Evolutionary conservation across 2,329 filamentous ascomycete genomes (phyloP).

Genomic region (Scorias spongiosa): DNA sequence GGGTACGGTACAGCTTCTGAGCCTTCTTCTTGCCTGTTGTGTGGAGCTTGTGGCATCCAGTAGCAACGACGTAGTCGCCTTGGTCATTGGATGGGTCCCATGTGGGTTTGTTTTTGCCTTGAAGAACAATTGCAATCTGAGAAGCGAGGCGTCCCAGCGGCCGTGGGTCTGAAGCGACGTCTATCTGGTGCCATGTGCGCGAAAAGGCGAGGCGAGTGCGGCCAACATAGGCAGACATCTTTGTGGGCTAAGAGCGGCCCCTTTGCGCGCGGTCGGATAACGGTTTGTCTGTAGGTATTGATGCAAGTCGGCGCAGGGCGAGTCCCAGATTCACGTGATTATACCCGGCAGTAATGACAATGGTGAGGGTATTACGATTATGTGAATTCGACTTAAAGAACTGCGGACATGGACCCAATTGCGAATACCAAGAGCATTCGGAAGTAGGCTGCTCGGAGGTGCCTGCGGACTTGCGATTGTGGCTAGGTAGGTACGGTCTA

Average conservation of each 20-base stretch:
- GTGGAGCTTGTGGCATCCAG: constrained; percentile 72
- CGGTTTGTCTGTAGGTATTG: no score
- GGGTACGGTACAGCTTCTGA: constrained; percentile 92
- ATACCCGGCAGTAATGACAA: no score
- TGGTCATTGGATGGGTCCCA: constrained; percentile 96
- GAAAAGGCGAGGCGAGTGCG: constrained; percentile 95
- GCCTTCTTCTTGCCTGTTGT: constrained; percentile 82
- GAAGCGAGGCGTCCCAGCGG: constrained; percentile 83
- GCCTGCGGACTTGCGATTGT: no score
- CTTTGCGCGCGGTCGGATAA: no score
- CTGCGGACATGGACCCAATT: no score
- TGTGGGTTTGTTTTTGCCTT: constrained; percentile 99
- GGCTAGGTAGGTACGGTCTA: no score
- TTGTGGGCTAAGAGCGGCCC: neutral
- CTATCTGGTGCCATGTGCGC: constrained; percentile 84
- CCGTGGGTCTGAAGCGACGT: constrained; percentile 51
- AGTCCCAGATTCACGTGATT: no score
- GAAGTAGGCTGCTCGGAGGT: no score
- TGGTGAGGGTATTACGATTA: no score
- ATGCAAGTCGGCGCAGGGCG: no score
- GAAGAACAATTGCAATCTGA: constrained; percentile 70
- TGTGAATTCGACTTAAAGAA: no score
- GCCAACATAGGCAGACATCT: neutral
- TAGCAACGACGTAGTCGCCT: constrained; percentile 95
- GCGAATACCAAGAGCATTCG: no score